Evolutionary conservation across 306 rosid species (phyloP), one percentile per base, ranked within the genome.

Genomic region (Sechiopsis laciniata): DNA sequence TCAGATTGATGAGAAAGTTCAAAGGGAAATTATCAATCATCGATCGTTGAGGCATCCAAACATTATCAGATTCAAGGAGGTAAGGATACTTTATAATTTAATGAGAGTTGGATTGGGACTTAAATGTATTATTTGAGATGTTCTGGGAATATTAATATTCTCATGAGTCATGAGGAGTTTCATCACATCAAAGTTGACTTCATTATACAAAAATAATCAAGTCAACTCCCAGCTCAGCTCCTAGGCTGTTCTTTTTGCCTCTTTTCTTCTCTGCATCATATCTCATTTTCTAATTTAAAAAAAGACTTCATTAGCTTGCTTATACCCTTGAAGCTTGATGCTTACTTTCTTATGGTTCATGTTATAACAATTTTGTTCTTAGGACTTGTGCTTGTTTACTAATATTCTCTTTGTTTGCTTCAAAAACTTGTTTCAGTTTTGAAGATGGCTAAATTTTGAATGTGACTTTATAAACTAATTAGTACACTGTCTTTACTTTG

Each of bases 1-100:
- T 81, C 89, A 94, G 98, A 94, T 94, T 78, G 96, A 89, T 45
- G 91, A 85, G 85, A 86, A 87, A 82, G 97, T 94, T 79, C 89
- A 82, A 70, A 86, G 98, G 77, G 98, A 90, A 80, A 94, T 94
- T 59, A 77, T 89, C 46, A 94, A 94, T 71, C 98, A 94, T 70
- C 82, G 87, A 81, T 88, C 88, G 70, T 77, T 94, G 81, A 87
- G 81, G 80, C 98, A 94, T 79, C 97, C 97, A 10, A 87, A 94
- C 73, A 89, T 94, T 73, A 85, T 94, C 84, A 81, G 81, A 75
- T 94, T 94, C 85, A 90, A 85, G 84, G 96, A 94, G 95, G 98
- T 90, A 80, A 67, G 70, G 68, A 7, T 71, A 2, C 55, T 11
- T 69, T 22, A 65, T 29, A 57, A 52, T 24, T 8, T 15, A 51